Conservation (phyloP, 1,284 basidiomycete species). For the Xanthoconium separans region DNA sequence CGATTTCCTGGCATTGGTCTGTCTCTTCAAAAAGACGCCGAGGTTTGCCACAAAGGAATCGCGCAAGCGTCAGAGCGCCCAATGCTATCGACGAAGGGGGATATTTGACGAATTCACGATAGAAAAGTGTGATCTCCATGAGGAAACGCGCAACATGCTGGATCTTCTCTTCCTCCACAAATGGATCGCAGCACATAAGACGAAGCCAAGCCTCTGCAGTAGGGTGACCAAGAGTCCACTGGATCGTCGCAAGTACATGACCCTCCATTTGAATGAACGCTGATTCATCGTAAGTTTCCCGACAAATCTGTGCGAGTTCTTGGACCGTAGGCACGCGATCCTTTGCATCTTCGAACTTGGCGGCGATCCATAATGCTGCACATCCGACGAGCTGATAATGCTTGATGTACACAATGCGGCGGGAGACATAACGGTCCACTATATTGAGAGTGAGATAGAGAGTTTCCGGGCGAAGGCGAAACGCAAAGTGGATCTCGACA, state of each 20-base stretch:
- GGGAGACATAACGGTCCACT: conserved; percentile 98
- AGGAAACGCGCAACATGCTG: conserved; percentile 95
- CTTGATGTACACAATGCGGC: conserved; percentile 97
- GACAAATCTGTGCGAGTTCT: conserved; percentile 93
- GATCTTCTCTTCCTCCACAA: conserved; percentile 82
- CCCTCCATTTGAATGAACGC: conserved; percentile 98
- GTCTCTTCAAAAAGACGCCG: conserved; percentile 80
- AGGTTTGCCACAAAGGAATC: conserved; percentile 80
- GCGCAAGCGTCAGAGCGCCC: conserved; percentile 86
- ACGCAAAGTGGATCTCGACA: conserved; percentile 97
- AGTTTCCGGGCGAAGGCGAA: conserved; percentile 95
- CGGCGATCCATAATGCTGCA: conserved; percentile 97
- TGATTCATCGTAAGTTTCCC: conserved; percentile 92
- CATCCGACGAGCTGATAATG: conserved; percentile 99
- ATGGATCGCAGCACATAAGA: conserved; percentile 68
- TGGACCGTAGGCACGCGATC: conserved; percentile 95
- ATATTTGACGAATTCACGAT: conserved; percentile 90
- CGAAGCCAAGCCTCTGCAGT: conserved; percentile 98
- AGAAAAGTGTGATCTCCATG: conserved; percentile 98
- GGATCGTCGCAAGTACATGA: conserved; percentile 94
- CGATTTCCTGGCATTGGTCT: conserved; percentile 72
- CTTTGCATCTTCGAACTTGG: conserved; percentile 99
- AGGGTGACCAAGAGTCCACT: conserved; percentile 96
- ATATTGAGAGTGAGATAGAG: conserved; percentile 98
- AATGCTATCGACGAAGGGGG: conserved; percentile 85